Percentiles rank a stretch among this genome's conserved stretches.
phyloP scores from a whole-genome alignment of 2,329 filamentous ascomycete genomes.

The Talaromyces sp. region DNA sequence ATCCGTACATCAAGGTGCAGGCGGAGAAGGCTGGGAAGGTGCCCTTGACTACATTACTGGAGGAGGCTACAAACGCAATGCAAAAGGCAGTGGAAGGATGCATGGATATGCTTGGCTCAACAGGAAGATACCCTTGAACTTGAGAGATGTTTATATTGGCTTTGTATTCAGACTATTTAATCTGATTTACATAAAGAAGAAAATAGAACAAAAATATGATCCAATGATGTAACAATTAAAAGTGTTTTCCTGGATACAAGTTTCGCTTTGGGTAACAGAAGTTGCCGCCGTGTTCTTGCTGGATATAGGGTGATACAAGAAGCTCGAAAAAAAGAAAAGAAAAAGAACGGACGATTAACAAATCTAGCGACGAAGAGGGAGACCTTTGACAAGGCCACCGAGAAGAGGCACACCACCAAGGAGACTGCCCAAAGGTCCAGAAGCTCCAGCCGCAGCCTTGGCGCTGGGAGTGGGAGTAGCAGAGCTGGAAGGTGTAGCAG shows the following conservation, averaged over 20 bases:
- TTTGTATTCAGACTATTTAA: neutral
- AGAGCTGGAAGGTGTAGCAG: conserved; percentile 7
- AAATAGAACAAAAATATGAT: neutral
- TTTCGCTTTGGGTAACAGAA: conserved; percentile 5
- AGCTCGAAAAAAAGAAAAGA: conserved; percentile 1
- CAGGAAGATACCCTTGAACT: conserved; percentile 36
- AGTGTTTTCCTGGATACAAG: conserved; percentile 20
- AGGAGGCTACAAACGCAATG: conserved; percentile 58
- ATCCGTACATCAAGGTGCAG: conserved; percentile 53
- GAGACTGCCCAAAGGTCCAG: conserved; percentile 1
- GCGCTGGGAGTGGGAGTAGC: conserved; percentile 12
- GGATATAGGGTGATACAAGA: conserved; percentile 10
- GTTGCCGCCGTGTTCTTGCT: conserved; percentile 5
- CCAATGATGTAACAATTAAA: conserved; percentile 15
- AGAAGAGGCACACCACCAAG: conserved; percentile 9
- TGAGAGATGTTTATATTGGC: conserved; percentile 1
- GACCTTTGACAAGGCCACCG: conserved; percentile 1
- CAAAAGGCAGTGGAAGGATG: conserved; percentile 59
- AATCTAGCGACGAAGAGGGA: conserved; percentile 8
- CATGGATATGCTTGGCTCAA: conserved; percentile 55
- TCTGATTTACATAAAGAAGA: neutral
- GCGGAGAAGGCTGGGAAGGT: conserved; percentile 53
- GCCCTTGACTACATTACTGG: conserved; percentile 57
- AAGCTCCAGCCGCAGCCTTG: neutral
- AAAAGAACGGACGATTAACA: neutral